phyloP scores from a whole-genome alignment of 1,139 yeast genomes.

The Suzukiozyma palmioleophila region DNA sequence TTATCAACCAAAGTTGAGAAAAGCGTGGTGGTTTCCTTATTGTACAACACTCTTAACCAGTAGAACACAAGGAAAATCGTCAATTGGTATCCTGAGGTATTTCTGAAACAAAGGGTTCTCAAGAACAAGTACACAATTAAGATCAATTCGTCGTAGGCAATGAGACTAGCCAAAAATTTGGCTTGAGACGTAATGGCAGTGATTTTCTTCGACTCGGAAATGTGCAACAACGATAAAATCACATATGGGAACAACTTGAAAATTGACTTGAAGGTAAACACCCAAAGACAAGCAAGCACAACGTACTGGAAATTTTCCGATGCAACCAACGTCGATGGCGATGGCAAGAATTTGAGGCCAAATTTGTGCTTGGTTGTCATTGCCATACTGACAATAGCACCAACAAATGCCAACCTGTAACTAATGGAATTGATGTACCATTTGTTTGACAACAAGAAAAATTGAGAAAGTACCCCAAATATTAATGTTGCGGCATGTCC shows the following conservation, averaged over 20 bases:
- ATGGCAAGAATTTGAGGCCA: conserved; percentile 50
- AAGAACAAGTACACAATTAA: conserved; percentile 48
- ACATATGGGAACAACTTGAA: conserved; percentile 62
- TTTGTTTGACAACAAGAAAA: conserved; percentile 39
- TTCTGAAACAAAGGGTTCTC: conserved; percentile 60
- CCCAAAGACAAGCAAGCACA: conserved; percentile 53
- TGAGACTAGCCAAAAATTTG: conserved; percentile 38
- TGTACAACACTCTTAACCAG: conserved; percentile 64
- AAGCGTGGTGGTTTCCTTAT: conserved; percentile 45
- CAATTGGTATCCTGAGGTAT: conserved; percentile 66
- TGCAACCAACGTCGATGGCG: conserved; percentile 53
- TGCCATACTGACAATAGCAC: conserved; percentile 51
- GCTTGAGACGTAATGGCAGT: conserved; percentile 37
- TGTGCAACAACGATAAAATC: conserved; percentile 53
- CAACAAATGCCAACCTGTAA: conserved; percentile 54
- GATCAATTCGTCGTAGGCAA: conserved; percentile 59
- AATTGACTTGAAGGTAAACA: conserved; percentile 58
- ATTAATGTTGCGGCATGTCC: conserved; percentile 53
- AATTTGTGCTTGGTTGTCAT: conserved; percentile 56
- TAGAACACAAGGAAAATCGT: conserved; percentile 52
- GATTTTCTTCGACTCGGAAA: conserved; percentile 39
- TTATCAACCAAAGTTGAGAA: conserved; percentile 36
- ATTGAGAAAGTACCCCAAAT: conserved; percentile 51
- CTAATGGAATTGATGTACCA: conserved; percentile 41
- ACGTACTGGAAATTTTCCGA: conserved; percentile 69